Evolutionary conservation across 2,329 filamentous ascomycete genomes (phyloP).

Genomic region (Aspergillus sp.): DNA sequence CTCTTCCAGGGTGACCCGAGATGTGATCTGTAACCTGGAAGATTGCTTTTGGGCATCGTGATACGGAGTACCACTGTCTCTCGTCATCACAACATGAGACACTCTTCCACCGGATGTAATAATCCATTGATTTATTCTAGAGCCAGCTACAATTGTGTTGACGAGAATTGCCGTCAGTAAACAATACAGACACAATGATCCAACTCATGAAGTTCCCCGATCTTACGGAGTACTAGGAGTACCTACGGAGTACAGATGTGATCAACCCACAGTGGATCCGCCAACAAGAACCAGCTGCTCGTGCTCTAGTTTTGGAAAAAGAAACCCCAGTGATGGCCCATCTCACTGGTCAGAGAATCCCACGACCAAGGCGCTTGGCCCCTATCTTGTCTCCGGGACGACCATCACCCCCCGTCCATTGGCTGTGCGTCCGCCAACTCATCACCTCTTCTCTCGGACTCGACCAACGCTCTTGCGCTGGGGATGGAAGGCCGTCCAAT

Average conservation of each 20-base stretch:
- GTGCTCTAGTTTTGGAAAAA: neutral
- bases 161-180: too few species aligned
- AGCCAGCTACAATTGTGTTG: too few species aligned
- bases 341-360: neutral
- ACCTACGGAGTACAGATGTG: too few species aligned
- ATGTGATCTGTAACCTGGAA: constrained; percentile 16
- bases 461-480: neutral
- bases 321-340: neutral
- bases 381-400: constrained; percentile 3
- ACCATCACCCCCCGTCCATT: constrained; percentile 6
- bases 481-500: too few species aligned
- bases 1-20: constrained; percentile 7
- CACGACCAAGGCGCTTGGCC: neutral
- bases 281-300: neutral
- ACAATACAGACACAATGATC: too few species aligned
- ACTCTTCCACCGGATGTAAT: neutral
- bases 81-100: neutral
- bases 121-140: too few species aligned
- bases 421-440: constrained; percentile 19
- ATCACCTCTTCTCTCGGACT: constrained; percentile 11
- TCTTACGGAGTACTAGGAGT: too few species aligned
- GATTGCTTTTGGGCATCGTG: constrained; percentile 6
- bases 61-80: neutral
- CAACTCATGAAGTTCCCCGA: too few species aligned
- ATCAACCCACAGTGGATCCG: neutral